These are phyloP conservation scores for Wickerhamiella qilinensis DNA, from an alignment of 805 yeast species.

Conservation along the genomic window DNA sequence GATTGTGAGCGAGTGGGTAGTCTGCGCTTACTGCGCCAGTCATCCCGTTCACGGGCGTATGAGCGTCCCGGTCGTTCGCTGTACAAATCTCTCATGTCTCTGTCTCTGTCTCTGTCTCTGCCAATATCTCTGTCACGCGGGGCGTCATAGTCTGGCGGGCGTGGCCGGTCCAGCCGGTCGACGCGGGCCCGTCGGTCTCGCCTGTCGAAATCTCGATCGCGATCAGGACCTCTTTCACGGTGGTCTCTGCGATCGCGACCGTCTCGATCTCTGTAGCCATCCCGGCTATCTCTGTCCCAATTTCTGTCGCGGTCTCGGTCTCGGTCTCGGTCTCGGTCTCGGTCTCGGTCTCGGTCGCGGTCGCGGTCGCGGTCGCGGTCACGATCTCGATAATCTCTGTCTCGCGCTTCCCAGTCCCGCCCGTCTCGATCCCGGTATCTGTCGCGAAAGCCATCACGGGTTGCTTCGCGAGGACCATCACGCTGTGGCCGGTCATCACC, in stretches of 20 bases:
- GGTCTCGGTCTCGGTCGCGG: conserved; percentile 7
- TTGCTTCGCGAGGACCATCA: neutral
- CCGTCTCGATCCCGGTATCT: conserved; percentile 1
- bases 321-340: conserved; percentile 8
- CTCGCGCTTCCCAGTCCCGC: too few species aligned
- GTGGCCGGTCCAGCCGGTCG: neutral
- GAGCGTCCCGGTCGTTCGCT: neutral
- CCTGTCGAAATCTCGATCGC: conserved; percentile 4
- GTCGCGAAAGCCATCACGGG: neutral
- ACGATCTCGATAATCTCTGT: conserved; percentile 2
- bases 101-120: neutral
- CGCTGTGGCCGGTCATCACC: neutral
- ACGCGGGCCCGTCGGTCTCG: neutral
- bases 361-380: conserved; percentile 1
- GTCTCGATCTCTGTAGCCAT: neutral
- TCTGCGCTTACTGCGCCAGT: neutral
- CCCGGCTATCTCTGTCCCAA: conserved; percentile 2
- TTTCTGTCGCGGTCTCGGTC: conserved; percentile 3
- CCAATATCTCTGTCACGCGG: neutral
- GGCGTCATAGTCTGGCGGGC: neutral
- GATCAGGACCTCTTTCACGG: conserved; percentile 2
- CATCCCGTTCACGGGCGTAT: neutral
- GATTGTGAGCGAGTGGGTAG: neutral
- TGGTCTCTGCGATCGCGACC: conserved; percentile 1
- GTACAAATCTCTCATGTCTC: neutral